These are phyloP conservation scores for Geoglossum cookeanum DNA, from an alignment of 2,329 filamentous ascomycete species.

Conservation along the genomic window DNA sequence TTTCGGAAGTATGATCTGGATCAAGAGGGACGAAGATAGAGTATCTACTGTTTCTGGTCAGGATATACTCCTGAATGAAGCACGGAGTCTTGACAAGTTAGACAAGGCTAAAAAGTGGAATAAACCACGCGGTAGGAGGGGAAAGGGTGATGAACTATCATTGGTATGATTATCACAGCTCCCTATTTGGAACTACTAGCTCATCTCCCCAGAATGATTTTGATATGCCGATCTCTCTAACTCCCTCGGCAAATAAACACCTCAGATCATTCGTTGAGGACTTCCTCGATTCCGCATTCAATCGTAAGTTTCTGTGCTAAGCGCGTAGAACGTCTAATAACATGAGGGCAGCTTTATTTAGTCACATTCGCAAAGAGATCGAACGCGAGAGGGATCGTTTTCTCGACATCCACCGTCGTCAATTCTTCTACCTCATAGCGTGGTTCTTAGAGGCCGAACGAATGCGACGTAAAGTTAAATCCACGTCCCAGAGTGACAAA, in stretches of 20 bases:
- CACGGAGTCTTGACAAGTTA: slow-evolving; percentile 66
- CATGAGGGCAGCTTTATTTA: slow-evolving; percentile 33
- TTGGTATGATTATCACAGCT: background rate
- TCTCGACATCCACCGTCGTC: slow-evolving; percentile 53
- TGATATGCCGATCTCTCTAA: slow-evolving; percentile 51
- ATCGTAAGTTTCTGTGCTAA: slow-evolving; percentile 37
- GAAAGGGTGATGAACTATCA: slow-evolving; percentile 18
- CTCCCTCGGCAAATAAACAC: slow-evolving; percentile 52
- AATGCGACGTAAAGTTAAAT: slow-evolving; percentile 36
- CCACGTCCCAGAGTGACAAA: slow-evolving; percentile 31
- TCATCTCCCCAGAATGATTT: slow-evolving; percentile 41
- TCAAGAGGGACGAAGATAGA: slow-evolving; percentile 70
- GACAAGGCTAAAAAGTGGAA: slow-evolving; percentile 82
- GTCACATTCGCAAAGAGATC: slow-evolving; percentile 69
- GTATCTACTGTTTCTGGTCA: slow-evolving; percentile 79
- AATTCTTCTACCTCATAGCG: slow-evolving; percentile 80
- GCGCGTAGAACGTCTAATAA: background rate
- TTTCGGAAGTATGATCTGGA: slow-evolving; percentile 95
- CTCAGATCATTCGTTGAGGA: slow-evolving; percentile 74
- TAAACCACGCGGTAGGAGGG: slow-evolving; percentile 34
- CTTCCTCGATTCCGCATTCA: slow-evolving; percentile 89
- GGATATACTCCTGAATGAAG: slow-evolving; percentile 55
- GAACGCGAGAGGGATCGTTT: slow-evolving; percentile 77
- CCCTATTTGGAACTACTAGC: background rate
- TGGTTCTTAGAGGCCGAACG: slow-evolving; percentile 89